These are phyloP conservation scores for Vigna mungo DNA, from an alignment of 306 rosid genomes.

Conservation along the genomic window DNA sequence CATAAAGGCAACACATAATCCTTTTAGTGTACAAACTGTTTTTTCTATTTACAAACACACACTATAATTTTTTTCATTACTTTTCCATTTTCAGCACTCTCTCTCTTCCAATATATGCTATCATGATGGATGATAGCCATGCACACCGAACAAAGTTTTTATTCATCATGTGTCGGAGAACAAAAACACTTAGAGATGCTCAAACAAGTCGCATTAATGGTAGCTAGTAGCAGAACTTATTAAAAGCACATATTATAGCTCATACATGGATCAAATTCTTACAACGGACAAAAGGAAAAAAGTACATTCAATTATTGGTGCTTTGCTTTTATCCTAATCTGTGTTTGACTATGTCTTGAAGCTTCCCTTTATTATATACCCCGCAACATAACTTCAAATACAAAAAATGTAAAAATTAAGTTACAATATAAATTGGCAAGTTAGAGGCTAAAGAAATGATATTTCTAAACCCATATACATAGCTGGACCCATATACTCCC, in stretches of 20 bases:
- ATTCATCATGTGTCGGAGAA: conserved; percentile 33
- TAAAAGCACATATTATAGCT: neutral
- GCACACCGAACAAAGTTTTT: conserved; percentile 26
- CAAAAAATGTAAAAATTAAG: neutral
- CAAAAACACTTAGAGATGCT: neutral
- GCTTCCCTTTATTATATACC: conserved; percentile 46
- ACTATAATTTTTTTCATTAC: too few relatives aligned
- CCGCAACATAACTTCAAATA: conserved; percentile 40
- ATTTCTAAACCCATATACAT: too few relatives aligned
- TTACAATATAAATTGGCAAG: too few relatives aligned
- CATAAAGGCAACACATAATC: too few relatives aligned
- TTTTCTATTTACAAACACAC: too few relatives aligned
- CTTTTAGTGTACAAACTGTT: too few relatives aligned
- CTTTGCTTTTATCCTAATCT: conserved; percentile 42
- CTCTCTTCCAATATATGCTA: too few relatives aligned
- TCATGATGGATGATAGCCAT: too few relatives aligned
- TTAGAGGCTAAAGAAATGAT: too few relatives aligned
- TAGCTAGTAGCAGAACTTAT: neutral
- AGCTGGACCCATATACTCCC: too few relatives aligned
- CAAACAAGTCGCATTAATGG: neutral
- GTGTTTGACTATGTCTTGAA: conserved; percentile 42
- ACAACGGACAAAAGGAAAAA: conserved; percentile 45
- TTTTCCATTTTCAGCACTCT: too few relatives aligned
- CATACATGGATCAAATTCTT: conserved; percentile 37
- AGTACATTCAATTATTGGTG: neutral